Evolutionary conservation across 192 early-diverging fungal species (phyloP), one percentile per base, ranked within the genome.

Genomic region (Gigaspora rosea): DNA sequence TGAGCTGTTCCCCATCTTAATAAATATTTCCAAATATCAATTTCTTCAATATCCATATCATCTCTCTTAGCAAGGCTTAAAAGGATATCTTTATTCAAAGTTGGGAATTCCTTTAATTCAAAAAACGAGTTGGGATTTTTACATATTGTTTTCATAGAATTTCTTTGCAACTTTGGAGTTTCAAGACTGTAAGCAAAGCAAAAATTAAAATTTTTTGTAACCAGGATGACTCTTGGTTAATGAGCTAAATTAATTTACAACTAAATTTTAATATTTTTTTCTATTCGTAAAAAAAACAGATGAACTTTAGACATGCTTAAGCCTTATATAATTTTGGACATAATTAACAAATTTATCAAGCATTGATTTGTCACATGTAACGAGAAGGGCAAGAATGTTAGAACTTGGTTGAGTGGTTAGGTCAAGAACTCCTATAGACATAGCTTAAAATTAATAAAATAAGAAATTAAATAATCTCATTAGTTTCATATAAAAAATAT

Each of bases 1-100:
- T 27, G 27, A 27, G 27, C 27, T 27, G 27, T 27, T 27, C 27
- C 27, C 27, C 27, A 27, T 27, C 1, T 27, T 27, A 27, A 32
- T 3, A 75, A 20, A 75, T 75, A n/a, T 63, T 75, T 50, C 73
- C 73, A 75, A 10, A 75, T 5, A 27, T 63, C 58, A 5, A 75
- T 41, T 51, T 75, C 73, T 18, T 75, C 73, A 20, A 75, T 63
- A 49, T 11, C 7, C 8, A 75, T 32, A 62, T 47, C 56, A 8
- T 75, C 54, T 27, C 8, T 3, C 18, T 63, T 8, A 36, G 62
- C 0, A 32, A 75, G 50, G 20, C 18, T 46, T 10, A 75, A 32
- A n/a, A 64, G n/a, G 20, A 75, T 75, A 49, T 48, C 46, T 50
- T 63, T 50, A 32, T 75, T 59, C 12, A 75, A 15, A 5, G 59